Evolutionary conservation across 2,329 filamentous ascomycete genomes (phyloP).

Genomic region (Talaromyces verruculosus): DNA sequence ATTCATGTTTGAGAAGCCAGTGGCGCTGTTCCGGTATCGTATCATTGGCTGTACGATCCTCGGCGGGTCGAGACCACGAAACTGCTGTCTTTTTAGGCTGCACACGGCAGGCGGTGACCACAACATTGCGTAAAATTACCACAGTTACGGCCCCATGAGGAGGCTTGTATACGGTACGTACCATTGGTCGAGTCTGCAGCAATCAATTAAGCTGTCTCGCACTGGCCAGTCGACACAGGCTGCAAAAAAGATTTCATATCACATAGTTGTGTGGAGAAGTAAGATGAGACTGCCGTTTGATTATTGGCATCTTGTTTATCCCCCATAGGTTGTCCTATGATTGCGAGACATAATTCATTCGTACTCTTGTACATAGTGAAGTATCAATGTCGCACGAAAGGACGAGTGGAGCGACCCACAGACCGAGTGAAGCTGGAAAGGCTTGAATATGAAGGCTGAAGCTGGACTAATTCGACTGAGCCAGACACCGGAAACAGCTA

Average conservation of each 20-base stretch:
- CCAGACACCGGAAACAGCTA: constrained; percentile 12
- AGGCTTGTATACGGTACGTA: neutral
- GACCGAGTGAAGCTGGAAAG: neutral
- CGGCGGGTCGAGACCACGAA: constrained; percentile 19
- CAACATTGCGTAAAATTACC: constrained; percentile 8
- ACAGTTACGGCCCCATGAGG: constrained; percentile 5
- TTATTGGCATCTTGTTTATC: neutral
- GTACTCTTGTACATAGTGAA: neutral
- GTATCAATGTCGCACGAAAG: constrained; percentile 3
- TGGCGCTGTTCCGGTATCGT: neutral
- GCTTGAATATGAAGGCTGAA: constrained; percentile 1
- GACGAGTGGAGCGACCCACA: constrained; percentile 6
- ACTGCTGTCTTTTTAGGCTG: constrained; percentile 7
- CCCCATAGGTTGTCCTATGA: neutral
- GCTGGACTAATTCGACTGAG: constrained; percentile 3
- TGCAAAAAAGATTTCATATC: neutral
- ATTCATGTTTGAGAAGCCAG: neutral
- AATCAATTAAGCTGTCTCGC: constrained; percentile 1
- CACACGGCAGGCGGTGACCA: constrained; percentile 21
- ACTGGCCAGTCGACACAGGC: no score
- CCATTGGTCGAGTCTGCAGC: neutral
- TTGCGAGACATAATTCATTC: neutral
- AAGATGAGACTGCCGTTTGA: no score
- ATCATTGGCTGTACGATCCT: constrained; percentile 9
- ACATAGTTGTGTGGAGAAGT: neutral